phyloP scores from a whole-genome alignment of 345 rosid genomes.

The Cardiospermum halicacabum region DNA sequence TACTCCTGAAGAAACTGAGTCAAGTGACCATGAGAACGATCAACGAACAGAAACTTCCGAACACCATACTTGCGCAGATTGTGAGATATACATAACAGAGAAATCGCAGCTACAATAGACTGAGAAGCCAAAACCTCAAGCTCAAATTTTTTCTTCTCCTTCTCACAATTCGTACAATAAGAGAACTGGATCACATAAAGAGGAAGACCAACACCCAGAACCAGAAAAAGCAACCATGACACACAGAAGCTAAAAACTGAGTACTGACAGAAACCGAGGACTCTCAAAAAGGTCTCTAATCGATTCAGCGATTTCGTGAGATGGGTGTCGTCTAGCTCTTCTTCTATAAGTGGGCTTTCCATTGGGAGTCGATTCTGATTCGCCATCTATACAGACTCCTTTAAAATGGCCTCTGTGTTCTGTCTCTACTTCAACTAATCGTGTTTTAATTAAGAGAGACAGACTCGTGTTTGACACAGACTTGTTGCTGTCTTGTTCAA shows the following conservation, averaged over 20 bases:
- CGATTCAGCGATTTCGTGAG: slow-evolving; percentile 25
- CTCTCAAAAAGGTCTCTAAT: slow-evolving; percentile 24
- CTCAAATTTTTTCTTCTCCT: slow-evolving; percentile 24
- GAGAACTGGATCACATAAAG: slow-evolving; percentile 9
- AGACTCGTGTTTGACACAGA: too few species aligned
- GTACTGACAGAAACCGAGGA: slow-evolving; percentile 34
- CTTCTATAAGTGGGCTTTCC: slow-evolving; percentile 11
- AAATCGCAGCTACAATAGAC: slow-evolving; percentile 29
- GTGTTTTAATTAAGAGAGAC: too few species aligned
- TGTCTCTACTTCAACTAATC: too few species aligned
- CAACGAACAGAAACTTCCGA: slow-evolving; percentile 36
- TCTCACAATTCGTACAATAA: slow-evolving; percentile 13
- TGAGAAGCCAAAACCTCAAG: slow-evolving; percentile 27
- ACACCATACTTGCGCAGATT: slow-evolving; percentile 34
- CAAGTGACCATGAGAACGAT: slow-evolving; percentile 24
- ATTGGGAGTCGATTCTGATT: neutral
- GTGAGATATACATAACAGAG: slow-evolving; percentile 30
- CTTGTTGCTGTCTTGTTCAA: too few species aligned
- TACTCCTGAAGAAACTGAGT: slow-evolving; percentile 23
- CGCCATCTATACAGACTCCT: neutral
- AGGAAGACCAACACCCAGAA: slow-evolving; percentile 35
- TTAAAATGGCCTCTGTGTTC: too few species aligned
- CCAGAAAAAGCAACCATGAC: slow-evolving; percentile 33
- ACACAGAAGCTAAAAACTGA: slow-evolving; percentile 19
- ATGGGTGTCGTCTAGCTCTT: slow-evolving; percentile 11